phyloP scores from a whole-genome alignment of 495 filamentous ascomycete species.

The Daldinia vernicosa region DNA sequence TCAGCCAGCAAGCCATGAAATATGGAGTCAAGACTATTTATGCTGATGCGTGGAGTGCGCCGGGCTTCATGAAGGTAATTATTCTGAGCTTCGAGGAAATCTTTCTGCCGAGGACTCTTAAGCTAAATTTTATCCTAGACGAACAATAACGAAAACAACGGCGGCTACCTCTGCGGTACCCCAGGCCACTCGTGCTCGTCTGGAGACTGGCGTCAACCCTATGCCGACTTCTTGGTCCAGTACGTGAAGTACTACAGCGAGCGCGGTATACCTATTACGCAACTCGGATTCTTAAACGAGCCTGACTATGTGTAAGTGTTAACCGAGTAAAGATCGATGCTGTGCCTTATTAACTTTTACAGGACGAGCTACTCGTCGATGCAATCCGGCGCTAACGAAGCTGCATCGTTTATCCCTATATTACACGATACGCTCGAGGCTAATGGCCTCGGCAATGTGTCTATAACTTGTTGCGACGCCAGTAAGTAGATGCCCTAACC shows the following conservation, averaged over 20 bases:
- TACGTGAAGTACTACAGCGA: conserved; percentile 60
- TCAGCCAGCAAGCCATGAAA: conserved; percentile 56
- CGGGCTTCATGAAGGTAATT: conserved; percentile 63
- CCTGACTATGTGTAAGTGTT: conserved; percentile 55
- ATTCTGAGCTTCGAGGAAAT: neutral
- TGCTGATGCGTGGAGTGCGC: conserved; percentile 64
- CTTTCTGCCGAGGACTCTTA: neutral
- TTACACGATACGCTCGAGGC: conserved; percentile 53
- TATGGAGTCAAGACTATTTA: conserved; percentile 59
- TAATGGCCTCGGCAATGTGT: conserved; percentile 48
- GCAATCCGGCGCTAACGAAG: conserved; percentile 55
- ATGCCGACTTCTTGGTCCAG: conserved; percentile 63
- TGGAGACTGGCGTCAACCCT: conserved; percentile 65
- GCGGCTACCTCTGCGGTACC: conserved; percentile 63
- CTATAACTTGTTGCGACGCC: conserved; percentile 62
- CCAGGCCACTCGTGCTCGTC: conserved; percentile 53
- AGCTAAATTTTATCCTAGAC: conserved; percentile 36
- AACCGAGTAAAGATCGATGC: neutral
- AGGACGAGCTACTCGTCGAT: conserved; percentile 57
- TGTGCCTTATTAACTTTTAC: neutral
- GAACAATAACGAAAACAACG: conserved; percentile 55
- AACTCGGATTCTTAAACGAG: conserved; percentile 67
- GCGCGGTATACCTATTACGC: conserved; percentile 57
- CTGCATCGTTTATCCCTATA: conserved; percentile 59
- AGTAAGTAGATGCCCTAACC: conserved; percentile 21